phyloP scores from a whole-genome alignment of 345 rosid species.

The Draba incana region DNA sequence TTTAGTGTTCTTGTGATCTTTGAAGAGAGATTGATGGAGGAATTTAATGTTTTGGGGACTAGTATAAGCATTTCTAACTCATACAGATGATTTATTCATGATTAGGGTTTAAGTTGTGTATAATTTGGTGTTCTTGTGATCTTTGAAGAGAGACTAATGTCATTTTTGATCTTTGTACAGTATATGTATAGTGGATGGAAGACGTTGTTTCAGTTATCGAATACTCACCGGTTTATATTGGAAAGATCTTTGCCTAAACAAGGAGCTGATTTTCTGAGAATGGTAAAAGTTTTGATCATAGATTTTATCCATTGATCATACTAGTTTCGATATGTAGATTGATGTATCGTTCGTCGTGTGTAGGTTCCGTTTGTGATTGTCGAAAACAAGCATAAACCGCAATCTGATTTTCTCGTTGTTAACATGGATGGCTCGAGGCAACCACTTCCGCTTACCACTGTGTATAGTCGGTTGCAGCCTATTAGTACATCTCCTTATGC shows the following conservation, averaged over 20 bases:
- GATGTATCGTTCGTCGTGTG: slow-evolving; percentile 18
- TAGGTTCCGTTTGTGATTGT: slow-evolving; percentile 87
- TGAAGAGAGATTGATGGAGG: background rate
- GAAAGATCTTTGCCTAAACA: slow-evolving; percentile 71
- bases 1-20: background rate
- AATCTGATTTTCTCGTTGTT: slow-evolving; percentile 57
- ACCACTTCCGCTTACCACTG: slow-evolving; percentile 80
- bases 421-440: slow-evolving; percentile 79
- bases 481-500: slow-evolving; percentile 75
- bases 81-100: no score
- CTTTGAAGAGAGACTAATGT: background rate
- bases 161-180: slow-evolving; percentile 37
- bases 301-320: background rate
- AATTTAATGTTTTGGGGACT: background rate
- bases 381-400: slow-evolving; percentile 57
- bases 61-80: background rate
- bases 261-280: slow-evolving; percentile 60
- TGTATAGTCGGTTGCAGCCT: slow-evolving; percentile 64
- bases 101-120: no score
- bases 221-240: slow-evolving; percentile 64
- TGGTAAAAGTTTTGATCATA: slow-evolving; percentile 43
- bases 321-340: slow-evolving; percentile 3
- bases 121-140: no score
- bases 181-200: slow-evolving; percentile 89
- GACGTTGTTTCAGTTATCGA: slow-evolving; percentile 71